phyloP scores from a whole-genome alignment of 495 filamentous ascomycete genomes.

The Tuber microsphaerosporum region DNA sequence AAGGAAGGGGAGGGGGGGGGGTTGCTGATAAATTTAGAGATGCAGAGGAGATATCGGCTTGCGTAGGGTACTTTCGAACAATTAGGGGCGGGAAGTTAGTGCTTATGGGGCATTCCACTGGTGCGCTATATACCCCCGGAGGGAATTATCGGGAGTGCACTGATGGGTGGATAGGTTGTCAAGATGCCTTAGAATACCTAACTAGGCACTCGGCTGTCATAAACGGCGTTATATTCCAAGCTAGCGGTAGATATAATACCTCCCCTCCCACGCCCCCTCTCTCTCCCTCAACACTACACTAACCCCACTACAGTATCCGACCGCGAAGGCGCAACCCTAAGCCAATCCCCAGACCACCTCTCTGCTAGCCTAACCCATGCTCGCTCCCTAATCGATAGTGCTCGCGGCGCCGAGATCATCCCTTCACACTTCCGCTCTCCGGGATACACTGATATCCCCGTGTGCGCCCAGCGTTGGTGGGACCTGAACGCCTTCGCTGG shows the following conservation, averaged over 20 bases:
- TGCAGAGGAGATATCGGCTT: slow-evolving; percentile 61
- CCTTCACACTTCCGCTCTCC: neutral
- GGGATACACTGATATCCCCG: neutral
- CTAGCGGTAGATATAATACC: slow-evolving; percentile 49
- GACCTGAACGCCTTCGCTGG: slow-evolving; percentile 41
- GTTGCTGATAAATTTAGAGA: slow-evolving; percentile 47
- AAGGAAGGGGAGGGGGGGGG: slow-evolving; percentile 22
- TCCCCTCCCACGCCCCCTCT: neutral
- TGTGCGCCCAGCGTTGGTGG: neutral
- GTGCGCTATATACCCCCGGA: slow-evolving; percentile 2
- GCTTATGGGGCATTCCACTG: slow-evolving; percentile 76
- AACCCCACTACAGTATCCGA: neutral
- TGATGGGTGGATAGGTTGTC: slow-evolving; percentile 56
- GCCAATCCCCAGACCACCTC: neutral
- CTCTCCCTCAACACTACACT: neutral
- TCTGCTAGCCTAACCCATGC: neutral
- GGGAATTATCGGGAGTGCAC: neutral
- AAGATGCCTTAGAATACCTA: slow-evolving; percentile 76
- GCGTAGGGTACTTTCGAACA: slow-evolving; percentile 68
- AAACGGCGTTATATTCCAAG: slow-evolving; percentile 28
- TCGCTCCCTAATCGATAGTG: neutral
- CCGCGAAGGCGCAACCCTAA: neutral
- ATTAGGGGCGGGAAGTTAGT: slow-evolving; percentile 48
- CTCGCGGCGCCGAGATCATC: neutral
- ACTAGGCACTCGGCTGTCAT: slow-evolving; percentile 40